These are phyloP conservation scores for Phytopythium montanum DNA, from an alignment of 352 stramenopile genomes.

Conservation along the genomic window DNA sequence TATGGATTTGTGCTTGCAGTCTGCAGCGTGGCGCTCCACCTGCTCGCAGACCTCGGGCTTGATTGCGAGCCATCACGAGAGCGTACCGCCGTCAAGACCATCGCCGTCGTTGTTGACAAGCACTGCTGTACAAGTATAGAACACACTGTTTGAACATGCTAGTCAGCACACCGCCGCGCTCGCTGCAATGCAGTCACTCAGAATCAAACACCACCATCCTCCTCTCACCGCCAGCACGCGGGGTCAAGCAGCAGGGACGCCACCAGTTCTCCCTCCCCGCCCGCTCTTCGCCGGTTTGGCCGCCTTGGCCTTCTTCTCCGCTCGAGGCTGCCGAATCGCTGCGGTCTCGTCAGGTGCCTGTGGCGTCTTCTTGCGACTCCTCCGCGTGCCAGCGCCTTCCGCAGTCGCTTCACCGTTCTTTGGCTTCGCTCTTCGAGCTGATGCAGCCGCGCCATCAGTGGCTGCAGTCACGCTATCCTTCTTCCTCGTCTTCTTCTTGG, in stretches of 20 bases:
- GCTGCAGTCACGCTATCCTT: not conserved
- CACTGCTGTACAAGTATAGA: too few species aligned
- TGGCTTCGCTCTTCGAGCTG: not conserved
- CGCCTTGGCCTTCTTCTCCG: not conserved
- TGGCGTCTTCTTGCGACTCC: constrained; percentile 1
- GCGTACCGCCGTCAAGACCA: too few species aligned
- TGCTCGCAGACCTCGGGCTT: too few species aligned
- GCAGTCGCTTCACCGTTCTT: not conserved
- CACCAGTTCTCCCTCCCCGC: not conserved
- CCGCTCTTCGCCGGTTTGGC: not conserved
- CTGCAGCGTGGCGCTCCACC: too few species aligned
- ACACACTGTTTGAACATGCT: too few species aligned
- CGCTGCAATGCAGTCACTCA: too few species aligned
- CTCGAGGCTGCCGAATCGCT: not conserved
- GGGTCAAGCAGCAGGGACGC: not conserved
- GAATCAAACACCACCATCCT: too few species aligned
- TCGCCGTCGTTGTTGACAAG: too few species aligned
- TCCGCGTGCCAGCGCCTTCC: not conserved
- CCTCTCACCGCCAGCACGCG: too few species aligned
- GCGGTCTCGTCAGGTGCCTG: not conserved
- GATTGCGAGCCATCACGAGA: too few species aligned
- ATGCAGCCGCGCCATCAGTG: not conserved
- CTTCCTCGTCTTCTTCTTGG: constrained; percentile 9
- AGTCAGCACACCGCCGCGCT: too few species aligned
- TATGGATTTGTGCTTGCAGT: too few species aligned